phyloP scores from a whole-genome alignment of 164 flowering plant species.

The Annona squamosa region DNA sequence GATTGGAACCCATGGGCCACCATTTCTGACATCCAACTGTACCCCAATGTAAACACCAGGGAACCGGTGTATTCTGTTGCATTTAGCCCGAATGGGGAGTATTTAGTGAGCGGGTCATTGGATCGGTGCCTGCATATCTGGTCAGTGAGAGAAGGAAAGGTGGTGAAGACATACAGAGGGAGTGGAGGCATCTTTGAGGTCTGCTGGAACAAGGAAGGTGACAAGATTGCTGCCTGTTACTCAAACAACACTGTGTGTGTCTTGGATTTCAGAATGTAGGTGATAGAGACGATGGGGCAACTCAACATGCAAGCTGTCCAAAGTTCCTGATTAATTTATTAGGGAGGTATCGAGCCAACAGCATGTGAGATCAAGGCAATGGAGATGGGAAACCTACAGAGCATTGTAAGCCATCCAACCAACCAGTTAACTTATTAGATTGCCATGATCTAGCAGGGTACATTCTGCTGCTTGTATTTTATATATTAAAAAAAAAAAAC shows the following conservation, averaged over 20 bases:
- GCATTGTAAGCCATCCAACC: too few species aligned
- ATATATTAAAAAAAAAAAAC: too few species aligned
- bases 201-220: slow-evolving; percentile 94
- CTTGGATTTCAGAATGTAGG: slow-evolving; percentile 74
- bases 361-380: too few species aligned
- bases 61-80: slow-evolving; percentile 92
- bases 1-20: background rate
- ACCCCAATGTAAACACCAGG: slow-evolving; percentile 28
- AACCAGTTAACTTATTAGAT: too few species aligned
- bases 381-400: too few species aligned
- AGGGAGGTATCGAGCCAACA: too few species aligned
- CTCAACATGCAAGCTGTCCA: too few species aligned
- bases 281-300: too few species aligned
- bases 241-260: slow-evolving; percentile 79
- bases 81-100: slow-evolving; percentile 88
- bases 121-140: slow-evolving; percentile 78
- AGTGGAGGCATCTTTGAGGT: slow-evolving; percentile 88
- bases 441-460: too few species aligned
- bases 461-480: too few species aligned
- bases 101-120: slow-evolving; percentile 82
- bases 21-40: background rate
- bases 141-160: slow-evolving; percentile 79
- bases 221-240: slow-evolving; percentile 84
- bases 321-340: too few species aligned
- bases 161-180: slow-evolving; percentile 77